Conservation (phyloP, 805 yeast species). For the Priceomyces carsonii region DNA sequence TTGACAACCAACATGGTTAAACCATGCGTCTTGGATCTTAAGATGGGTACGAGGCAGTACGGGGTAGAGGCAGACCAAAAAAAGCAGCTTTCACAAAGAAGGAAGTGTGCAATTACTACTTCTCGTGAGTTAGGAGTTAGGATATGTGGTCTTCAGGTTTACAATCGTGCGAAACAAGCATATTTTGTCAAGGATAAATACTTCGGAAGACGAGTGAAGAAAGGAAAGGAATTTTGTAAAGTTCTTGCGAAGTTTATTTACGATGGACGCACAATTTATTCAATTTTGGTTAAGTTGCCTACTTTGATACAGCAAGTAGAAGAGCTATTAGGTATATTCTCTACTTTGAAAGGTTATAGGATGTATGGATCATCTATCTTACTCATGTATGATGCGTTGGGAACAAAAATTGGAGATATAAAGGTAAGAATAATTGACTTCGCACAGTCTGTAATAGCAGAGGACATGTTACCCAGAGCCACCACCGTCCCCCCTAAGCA, state of each 20-base stretch:
- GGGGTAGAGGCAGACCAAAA: slow-evolving; percentile 84
- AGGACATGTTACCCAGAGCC: slow-evolving; percentile 28
- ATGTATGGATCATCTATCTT: slow-evolving; percentile 89
- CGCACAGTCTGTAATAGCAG: slow-evolving; percentile 85
- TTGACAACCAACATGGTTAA: slow-evolving; percentile 75
- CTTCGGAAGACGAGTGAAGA: slow-evolving; percentile 76
- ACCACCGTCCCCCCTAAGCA: slow-evolving; percentile 67
- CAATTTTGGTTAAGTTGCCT: slow-evolving; percentile 70
- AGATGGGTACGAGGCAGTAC: slow-evolving; percentile 98
- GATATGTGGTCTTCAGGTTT: slow-evolving; percentile 92
- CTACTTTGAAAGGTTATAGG: slow-evolving; percentile 68
- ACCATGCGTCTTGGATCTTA: slow-evolving; percentile 92
- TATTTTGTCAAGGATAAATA: slow-evolving; percentile 74
- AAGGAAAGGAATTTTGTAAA: slow-evolving; percentile 76
- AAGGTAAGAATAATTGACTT: slow-evolving; percentile 86
- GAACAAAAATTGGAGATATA: slow-evolving; percentile 17
- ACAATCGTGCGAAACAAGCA: slow-evolving; percentile 43
- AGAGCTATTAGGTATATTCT: slow-evolving; percentile 57
- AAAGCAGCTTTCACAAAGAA: slow-evolving; percentile 77
- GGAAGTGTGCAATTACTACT: slow-evolving; percentile 81
- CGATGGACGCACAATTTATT: slow-evolving; percentile 61
- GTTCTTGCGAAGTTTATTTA: slow-evolving; percentile 76
- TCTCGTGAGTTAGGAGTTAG: slow-evolving; percentile 83
- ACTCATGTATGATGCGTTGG: slow-evolving; percentile 80
- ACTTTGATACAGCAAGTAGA: slow-evolving; percentile 58